Percentiles rank a stretch among this genome's conserved stretches.
Evolutionary conservation across 2,329 filamentous ascomycete species (phyloP).

Genomic region (Calonectria pauciramosa): DNA sequence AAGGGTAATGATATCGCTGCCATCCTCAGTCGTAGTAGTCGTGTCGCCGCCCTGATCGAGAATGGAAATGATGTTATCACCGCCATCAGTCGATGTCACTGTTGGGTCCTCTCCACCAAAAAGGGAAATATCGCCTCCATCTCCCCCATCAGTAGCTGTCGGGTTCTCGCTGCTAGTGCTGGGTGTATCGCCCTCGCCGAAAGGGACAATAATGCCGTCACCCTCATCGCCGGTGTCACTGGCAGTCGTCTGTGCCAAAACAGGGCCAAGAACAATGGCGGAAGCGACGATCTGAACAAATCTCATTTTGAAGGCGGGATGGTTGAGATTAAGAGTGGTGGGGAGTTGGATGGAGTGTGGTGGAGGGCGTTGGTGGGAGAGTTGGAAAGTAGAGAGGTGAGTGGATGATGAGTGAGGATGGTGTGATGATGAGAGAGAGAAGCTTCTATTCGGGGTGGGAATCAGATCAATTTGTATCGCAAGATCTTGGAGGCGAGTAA

Average conservation of each 20-base stretch:
- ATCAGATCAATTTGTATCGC: not conserved
- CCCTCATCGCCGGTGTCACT: not conserved
- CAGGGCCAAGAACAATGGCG: conserved; percentile 17
- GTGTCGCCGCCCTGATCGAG: not conserved
- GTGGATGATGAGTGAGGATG: not conserved
- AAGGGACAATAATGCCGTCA: not conserved
- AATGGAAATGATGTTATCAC: not conserved
- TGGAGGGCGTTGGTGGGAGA: not conserved
- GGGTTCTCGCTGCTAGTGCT: not conserved
- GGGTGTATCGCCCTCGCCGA: not conserved
- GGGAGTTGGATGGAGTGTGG: not conserved
- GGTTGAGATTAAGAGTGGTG: not conserved
- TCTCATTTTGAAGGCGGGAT: conserved; percentile 15
- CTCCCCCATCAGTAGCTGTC: not conserved
- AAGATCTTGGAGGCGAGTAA: not conserved
- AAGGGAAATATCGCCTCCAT: not conserved
- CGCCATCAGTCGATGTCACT: not conserved
- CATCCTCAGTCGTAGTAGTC: not conserved
- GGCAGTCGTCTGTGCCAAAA: not conserved
- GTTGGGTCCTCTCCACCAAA: not conserved
- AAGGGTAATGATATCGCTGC: not conserved
- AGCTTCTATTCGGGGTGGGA: not conserved
- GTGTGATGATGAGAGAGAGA: not conserved
- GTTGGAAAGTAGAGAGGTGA: not conserved
- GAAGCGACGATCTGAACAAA: not conserved